phyloP scores from a whole-genome alignment of 73 alveolate genomes.

The Paramecium pentaurelia region DNA sequence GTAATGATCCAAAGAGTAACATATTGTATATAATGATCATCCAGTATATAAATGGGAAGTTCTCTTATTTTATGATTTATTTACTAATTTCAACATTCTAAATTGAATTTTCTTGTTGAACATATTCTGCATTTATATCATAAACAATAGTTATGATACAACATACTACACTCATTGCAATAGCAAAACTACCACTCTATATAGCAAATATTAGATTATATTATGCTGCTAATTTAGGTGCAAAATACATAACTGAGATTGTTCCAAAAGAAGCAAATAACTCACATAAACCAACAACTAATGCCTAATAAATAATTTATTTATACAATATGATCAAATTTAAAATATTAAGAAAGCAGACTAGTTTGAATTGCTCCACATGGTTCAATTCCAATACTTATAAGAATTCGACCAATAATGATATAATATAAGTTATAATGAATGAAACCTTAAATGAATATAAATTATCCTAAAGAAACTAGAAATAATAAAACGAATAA shows the following conservation, averaged over 20 bases:
- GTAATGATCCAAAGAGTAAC: neutral
- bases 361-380: neutral
- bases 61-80: neutral
- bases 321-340: neutral
- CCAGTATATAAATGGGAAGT: neutral
- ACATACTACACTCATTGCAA: neutral
- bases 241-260: neutral
- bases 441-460: neutral
- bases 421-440: neutral
- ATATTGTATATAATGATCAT: neutral
- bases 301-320: neutral
- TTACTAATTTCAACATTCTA: neutral
- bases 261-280: constrained; percentile 26
- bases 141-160: neutral
- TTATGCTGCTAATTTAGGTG: neutral
- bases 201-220: neutral
- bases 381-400: neutral
- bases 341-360: neutral
- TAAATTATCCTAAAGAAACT: neutral
- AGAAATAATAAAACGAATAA: neutral
- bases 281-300: neutral
- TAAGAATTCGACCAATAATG: neutral
- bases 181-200: neutral
- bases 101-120: neutral
- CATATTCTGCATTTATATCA: neutral